Evolutionary conservation across 176 grass and related monocot species (phyloP).

Genomic region (Echinochloa phyllopogon): DNA sequence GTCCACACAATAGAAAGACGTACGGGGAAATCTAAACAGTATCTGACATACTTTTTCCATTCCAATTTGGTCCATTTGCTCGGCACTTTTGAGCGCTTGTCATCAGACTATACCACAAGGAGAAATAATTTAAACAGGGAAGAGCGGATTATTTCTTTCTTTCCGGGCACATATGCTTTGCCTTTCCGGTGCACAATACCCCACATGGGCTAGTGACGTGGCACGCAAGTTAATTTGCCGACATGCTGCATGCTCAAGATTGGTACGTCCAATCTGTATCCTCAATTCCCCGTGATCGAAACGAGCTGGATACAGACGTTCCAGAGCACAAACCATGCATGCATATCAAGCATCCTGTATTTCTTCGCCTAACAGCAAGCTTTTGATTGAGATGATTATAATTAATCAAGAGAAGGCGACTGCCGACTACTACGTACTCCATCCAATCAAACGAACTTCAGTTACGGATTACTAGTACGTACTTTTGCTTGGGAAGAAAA

Average conservation of each 20-base stretch:
- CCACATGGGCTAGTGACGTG: not conserved
- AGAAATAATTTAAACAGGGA: too few species aligned
- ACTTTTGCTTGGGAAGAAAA: too few species aligned
- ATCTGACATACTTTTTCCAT: too few species aligned
- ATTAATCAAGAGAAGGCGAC: constrained; percentile 14
- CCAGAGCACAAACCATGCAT: not conserved
- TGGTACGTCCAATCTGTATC: constrained; percentile 30
- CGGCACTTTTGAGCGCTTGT: too few species aligned
- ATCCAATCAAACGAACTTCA: not conserved
- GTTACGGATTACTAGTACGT: not conserved
- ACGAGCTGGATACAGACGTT: not conserved
- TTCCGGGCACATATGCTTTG: not conserved
- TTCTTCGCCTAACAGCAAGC: constrained; percentile 38
- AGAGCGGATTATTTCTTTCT: too few species aligned
- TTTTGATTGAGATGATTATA: constrained; percentile 4
- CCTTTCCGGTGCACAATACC: not conserved
- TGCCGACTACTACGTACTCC: not conserved
- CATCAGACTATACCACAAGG: too few species aligned
- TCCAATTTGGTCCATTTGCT: too few species aligned
- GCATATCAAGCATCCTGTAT: not conserved
- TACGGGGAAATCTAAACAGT: too few species aligned
- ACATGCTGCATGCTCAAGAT: constrained; percentile 27
- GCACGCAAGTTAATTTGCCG: constrained; percentile 18
- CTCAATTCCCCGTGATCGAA: not conserved
- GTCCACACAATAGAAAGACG: too few species aligned